A percentile compares a stretch with the other conserved stretches of the same genome.
phyloP scores from a whole-genome alignment of 2,329 filamentous ascomycete genomes.

The Didymella exigua region DNA sequence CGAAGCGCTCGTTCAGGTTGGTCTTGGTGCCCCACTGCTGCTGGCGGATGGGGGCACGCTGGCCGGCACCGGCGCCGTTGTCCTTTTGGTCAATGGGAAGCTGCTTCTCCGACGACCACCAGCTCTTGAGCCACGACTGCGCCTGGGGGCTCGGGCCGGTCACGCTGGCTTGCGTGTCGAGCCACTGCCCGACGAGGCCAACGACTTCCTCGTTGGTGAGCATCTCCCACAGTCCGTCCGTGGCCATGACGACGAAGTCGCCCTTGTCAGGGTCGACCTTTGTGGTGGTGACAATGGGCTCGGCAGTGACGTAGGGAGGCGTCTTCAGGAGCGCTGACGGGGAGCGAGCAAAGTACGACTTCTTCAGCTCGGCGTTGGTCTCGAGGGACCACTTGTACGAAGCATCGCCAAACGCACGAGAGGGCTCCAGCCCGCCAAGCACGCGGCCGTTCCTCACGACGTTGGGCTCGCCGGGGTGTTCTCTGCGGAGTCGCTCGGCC shows the following conservation, averaged over 20 bases:
- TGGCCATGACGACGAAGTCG: constrained; percentile 95
- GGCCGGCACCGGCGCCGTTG: constrained; percentile 64
- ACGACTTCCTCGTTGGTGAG: constrained; percentile 98
- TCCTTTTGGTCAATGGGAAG: constrained; percentile 77
- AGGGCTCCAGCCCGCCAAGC: constrained; percentile 88
- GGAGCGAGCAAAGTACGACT: constrained; percentile 84
- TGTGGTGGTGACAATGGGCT: constrained; percentile 92
- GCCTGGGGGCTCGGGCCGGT: constrained; percentile 45
- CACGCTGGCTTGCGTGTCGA: constrained; percentile 72
- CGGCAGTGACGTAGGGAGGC: constrained; percentile 95
- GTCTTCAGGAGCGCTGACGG: constrained; percentile 81
- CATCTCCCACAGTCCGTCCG: constrained; percentile 99
- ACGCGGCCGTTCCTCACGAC: constrained; percentile 90
- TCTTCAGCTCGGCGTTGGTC: constrained; percentile 79
- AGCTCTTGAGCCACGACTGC: constrained; percentile 72
- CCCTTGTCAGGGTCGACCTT: constrained; percentile 87
- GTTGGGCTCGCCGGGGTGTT: constrained; percentile 87
- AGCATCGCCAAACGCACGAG: constrained; percentile 92
- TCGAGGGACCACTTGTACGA: constrained; percentile 95
- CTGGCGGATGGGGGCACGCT: constrained; percentile 85
- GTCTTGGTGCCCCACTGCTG: constrained; percentile 87
- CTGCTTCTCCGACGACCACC: constrained; percentile 63
- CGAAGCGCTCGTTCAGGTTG: constrained; percentile 78
- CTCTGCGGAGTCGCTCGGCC: constrained; percentile 77
- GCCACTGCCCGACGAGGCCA: constrained; percentile 94